A percentile compares a stretch with the other conserved stretches of the same genome.
These are phyloP conservation scores for Naganishia friedmannii DNA, from an alignment of 768 basidiomycete species.

Conservation along the genomic window DNA sequence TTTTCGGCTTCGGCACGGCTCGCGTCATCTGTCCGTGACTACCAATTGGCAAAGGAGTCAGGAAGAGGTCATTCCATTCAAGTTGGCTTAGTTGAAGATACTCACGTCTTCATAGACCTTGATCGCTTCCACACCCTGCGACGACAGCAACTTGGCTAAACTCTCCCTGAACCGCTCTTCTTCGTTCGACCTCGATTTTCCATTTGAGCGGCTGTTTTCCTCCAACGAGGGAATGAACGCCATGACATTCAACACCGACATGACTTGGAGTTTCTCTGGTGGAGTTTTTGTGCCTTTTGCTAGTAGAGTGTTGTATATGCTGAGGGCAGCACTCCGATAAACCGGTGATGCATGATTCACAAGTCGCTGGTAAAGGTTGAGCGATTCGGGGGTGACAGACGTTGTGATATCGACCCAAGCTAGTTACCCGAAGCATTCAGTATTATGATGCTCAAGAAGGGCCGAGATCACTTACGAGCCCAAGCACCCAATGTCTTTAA, in stretches of 20 bases:
- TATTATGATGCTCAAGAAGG: background rate
- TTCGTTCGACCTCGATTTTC: conserved; percentile 75
- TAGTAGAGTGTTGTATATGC: conserved; percentile 77
- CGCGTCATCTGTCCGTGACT: conserved; percentile 40
- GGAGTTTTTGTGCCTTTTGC: conserved; percentile 90
- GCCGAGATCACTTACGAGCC: conserved; percentile 67
- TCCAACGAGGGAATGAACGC: conserved; percentile 79
- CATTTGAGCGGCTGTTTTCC: conserved; percentile 65
- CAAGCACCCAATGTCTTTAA: conserved; percentile 87
- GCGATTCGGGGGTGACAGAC: conserved; percentile 83
- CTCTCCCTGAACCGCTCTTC: conserved; percentile 79
- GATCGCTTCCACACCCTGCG: conserved; percentile 73
- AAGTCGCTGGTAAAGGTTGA: conserved; percentile 78
- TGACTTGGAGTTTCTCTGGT: conserved; percentile 78
- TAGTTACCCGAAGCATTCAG: conserved; percentile 46
- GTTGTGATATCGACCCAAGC: conserved; percentile 98
- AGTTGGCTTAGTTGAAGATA: background rate
- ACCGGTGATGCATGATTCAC: conserved; percentile 71
- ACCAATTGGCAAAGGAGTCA: no score
- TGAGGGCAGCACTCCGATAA: conserved; percentile 75
- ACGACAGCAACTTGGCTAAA: conserved; percentile 76
- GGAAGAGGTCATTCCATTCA: background rate
- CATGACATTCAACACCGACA: conserved; percentile 82
- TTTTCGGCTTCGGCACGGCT: conserved; percentile 64
- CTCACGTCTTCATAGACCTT: conserved; percentile 75